Evolutionary conservation across 495 filamentous ascomycete genomes (phyloP).

Genomic region (Penicillium ochrochloron): DNA sequence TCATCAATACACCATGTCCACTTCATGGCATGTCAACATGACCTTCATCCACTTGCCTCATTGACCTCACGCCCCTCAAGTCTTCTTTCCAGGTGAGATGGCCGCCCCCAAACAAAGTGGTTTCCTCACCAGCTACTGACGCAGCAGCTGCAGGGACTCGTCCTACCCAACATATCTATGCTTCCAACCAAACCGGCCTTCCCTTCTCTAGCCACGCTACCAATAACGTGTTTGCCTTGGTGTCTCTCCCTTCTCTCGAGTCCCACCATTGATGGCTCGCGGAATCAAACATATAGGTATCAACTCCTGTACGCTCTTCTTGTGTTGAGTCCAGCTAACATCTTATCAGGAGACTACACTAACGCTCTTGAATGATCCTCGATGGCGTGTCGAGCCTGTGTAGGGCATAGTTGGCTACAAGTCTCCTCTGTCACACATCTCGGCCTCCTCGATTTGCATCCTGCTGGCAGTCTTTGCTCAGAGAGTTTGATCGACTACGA

Average conservation of each 20-base stretch:
- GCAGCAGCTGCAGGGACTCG: no score
- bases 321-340: neutral
- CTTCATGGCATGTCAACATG: no score
- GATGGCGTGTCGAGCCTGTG: neutral
- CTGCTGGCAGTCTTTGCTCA: neutral
- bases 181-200: neutral
- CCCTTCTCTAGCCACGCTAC: neutral
- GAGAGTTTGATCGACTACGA: neutral
- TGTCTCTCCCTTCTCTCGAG: neutral
- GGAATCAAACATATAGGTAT: neutral
- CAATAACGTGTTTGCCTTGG: neutral
- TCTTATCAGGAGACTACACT: neutral
- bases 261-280: neutral
- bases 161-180: neutral
- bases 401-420: neutral
- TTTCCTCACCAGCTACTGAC: no score
- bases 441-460: neutral
- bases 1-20: no score
- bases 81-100: no score
- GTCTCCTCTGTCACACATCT: neutral
- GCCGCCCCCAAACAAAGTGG: no score
- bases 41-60: neutral
- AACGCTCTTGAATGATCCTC: neutral
- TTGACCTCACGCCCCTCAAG: neutral
- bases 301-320: neutral